A percentile compares a stretch with the other conserved stretches of the same genome.
Evolutionary conservation across 2,329 filamentous ascomycete species (phyloP).

Genomic region (Sarocladium kiliense): DNA sequence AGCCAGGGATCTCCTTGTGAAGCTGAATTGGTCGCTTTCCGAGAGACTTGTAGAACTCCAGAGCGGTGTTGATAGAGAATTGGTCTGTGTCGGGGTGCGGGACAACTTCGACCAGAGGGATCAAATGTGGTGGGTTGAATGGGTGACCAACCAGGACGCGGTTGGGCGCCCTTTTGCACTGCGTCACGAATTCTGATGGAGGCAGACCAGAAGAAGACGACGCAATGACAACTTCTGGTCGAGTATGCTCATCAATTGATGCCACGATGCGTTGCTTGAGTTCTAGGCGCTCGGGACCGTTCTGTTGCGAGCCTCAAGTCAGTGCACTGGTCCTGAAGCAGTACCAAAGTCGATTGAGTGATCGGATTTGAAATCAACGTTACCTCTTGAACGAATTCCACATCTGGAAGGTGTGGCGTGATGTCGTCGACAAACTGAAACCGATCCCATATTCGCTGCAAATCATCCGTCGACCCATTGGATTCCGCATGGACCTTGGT

Average conservation of each 20-base stretch:
- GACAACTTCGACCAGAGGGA: conserved; percentile 41
- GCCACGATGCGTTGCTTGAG: conserved; percentile 32
- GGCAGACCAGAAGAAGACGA: conserved; percentile 32
- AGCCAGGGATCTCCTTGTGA: conserved; percentile 34
- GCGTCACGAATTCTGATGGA: conserved; percentile 11
- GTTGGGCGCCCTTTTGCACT: conserved; percentile 17
- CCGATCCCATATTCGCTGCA: conserved; percentile 8
- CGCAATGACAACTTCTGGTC: conserved; percentile 30
- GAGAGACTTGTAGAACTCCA: conserved; percentile 31
- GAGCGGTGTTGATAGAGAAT: conserved; percentile 19
- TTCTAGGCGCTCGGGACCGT: conserved; percentile 32
- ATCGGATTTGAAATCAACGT: too few relatives aligned
- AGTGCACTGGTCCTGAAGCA: not conserved
- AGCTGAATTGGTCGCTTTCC: conserved; percentile 35
- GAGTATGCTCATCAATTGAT: conserved; percentile 24
- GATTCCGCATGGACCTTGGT: not conserved
- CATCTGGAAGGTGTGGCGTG: conserved; percentile 11
- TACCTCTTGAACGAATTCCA: conserved; percentile 30
- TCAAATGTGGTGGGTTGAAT: conserved; percentile 43
- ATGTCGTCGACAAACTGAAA: conserved; percentile 2
- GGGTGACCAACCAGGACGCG: conserved; percentile 39
- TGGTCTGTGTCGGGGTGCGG: conserved; percentile 25
- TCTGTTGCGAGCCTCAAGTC: conserved; percentile 13
- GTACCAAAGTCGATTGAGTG: too few relatives aligned
- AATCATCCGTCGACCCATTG: not conserved